These are phyloP conservation scores for Globisporangium lucens DNA, from an alignment of 352 stramenopile species.

Conservation along the genomic window DNA sequence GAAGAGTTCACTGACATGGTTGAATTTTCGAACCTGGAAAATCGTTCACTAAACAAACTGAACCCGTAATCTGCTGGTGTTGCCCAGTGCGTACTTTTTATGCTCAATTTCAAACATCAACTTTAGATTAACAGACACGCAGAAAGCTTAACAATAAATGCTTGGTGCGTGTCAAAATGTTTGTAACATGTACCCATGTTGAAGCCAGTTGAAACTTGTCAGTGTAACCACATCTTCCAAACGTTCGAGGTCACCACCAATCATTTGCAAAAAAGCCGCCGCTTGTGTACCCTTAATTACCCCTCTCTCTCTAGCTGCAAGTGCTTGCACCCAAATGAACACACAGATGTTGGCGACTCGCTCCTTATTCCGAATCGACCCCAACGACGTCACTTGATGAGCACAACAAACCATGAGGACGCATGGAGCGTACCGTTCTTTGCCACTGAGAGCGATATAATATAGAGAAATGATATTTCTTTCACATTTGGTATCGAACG, in stretches of 20 bases:
- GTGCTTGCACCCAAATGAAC: no score
- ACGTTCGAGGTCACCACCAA: neutral
- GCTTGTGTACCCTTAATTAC: no score
- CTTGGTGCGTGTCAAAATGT: neutral
- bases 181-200: conserved; percentile 6
- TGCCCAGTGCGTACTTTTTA: no score
- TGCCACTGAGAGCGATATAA: no score
- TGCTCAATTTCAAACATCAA: neutral
- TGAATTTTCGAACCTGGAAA: neutral
- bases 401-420: no score
- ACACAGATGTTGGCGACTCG: no score
- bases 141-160: neutral
- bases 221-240: neutral
- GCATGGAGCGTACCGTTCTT: no score
- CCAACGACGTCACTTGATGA: no score
- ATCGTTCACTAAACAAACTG: neutral
- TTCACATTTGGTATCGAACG: no score
- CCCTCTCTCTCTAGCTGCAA: no score
- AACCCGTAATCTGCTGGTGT: neutral
- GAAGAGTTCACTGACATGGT: neutral
- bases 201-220: neutral
- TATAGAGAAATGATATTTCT: no score
- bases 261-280: neutral
- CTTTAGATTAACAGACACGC: neutral
- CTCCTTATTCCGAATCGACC: no score